phyloP scores from a whole-genome alignment of 257 asterid species.

The Ophiorrhiza pumila region DNA sequence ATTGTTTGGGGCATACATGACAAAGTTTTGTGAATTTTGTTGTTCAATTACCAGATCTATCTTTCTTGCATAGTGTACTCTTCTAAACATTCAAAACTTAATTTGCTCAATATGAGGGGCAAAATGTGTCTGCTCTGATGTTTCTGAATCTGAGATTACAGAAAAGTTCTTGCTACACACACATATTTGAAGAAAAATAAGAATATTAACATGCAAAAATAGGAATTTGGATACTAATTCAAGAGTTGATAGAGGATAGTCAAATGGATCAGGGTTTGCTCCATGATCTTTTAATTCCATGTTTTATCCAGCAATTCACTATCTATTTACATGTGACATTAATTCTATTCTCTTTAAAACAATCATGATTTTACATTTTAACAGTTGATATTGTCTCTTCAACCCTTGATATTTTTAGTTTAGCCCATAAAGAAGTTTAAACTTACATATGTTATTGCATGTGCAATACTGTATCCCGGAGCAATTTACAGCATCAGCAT shows the following conservation, averaged over 20 bases:
- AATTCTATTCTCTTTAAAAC: not conserved
- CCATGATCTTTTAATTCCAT: not conserved
- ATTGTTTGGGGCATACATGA: not conserved
- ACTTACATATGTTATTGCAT: not conserved
- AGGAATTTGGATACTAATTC: not conserved
- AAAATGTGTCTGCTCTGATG: not conserved
- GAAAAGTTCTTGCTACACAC: not conserved
- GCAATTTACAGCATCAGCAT: not conserved
- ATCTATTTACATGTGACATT: not conserved
- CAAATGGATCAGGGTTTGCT: not conserved
- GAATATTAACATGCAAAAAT: not conserved
- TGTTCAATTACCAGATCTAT: not conserved
- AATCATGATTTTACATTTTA: not conserved
- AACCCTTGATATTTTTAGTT: not conserved
- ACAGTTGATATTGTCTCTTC: not conserved
- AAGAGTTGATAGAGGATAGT: not conserved
- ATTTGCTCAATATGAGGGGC: not conserved
- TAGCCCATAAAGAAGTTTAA: not conserved
- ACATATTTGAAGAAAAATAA: not conserved
- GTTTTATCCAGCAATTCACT: not conserved
- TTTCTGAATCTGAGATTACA: not conserved
- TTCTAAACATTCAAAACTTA: not conserved
- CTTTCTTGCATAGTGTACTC: not conserved
- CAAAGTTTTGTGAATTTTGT: not conserved
- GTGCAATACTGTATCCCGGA: not conserved